Evolutionary conservation across 106 monocot species (phyloP).

Genomic region (Dendrobium nobile): DNA sequence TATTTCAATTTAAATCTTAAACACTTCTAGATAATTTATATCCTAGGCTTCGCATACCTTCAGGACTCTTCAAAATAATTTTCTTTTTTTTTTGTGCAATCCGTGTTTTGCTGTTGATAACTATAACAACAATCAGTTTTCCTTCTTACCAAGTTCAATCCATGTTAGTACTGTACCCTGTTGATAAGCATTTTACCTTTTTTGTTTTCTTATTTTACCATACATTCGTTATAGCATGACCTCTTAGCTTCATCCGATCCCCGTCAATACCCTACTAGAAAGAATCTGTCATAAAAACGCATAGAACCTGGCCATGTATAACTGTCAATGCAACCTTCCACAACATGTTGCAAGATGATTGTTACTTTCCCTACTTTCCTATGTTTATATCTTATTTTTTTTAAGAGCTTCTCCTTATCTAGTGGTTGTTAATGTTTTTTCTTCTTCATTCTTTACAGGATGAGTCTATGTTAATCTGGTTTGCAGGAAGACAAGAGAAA

Average conservation of each 20-base stretch:
- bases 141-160: not conserved
- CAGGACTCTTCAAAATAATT: not conserved
- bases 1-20: not conserved
- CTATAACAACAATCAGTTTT: not conserved
- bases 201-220: not conserved
- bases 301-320: not conserved
- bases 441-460: slow-evolving; percentile 32
- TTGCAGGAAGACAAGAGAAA: slow-evolving; percentile 62
- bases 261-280: not conserved
- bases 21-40: not conserved
- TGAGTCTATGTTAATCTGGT: slow-evolving; percentile 58
- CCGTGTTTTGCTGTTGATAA: not conserved
- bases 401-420: not conserved
- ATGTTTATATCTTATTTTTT: not conserved
- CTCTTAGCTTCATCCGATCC: not conserved
- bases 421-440: not conserved
- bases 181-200: not conserved
- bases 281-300: not conserved
- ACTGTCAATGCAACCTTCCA: not conserved
- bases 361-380: not conserved
- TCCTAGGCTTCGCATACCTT: not conserved
- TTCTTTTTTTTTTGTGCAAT: not conserved
- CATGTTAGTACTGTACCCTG: not conserved
- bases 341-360: not conserved
- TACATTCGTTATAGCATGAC: not conserved